A percentile compares a stretch with the other conserved stretches of the same genome.
These are phyloP conservation scores for Ceratocystis albifundus DNA, from an alignment of 2,329 filamentous ascomycete species.

Conservation along the genomic window DNA sequence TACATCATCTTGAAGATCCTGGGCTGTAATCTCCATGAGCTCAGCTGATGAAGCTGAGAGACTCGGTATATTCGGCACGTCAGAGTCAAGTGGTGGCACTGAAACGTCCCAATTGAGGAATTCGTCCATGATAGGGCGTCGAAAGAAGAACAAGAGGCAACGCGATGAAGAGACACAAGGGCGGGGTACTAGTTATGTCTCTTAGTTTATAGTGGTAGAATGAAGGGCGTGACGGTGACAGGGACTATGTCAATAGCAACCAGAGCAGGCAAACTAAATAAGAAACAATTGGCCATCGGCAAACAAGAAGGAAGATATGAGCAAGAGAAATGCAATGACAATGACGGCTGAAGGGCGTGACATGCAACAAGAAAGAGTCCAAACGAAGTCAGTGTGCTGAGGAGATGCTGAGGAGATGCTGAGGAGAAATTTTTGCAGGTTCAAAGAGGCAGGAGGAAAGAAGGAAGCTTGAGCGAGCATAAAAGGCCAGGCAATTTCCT, in stretches of 20 bases:
- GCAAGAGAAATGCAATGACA: background rate
- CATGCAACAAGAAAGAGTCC: background rate
- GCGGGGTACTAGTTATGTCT: background rate
- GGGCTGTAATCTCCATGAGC: slow-evolving; percentile 29
- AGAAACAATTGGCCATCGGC: background rate
- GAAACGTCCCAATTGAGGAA: slow-evolving; percentile 49
- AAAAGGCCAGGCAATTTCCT: background rate
- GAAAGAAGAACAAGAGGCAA: background rate
- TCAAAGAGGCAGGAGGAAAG: slow-evolving; percentile 6
- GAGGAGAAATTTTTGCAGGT: slow-evolving; percentile 1
- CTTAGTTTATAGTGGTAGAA: background rate
- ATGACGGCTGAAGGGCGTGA: background rate
- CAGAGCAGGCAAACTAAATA: background rate
- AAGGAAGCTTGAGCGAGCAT: background rate
- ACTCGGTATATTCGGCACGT: slow-evolving; percentile 28
- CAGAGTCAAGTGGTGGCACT: background rate
- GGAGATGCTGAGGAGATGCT: background rate
- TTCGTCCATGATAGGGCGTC: slow-evolving; percentile 38
- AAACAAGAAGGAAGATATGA: background rate
- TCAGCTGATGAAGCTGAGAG: slow-evolving; percentile 32
- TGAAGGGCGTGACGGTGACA: background rate
- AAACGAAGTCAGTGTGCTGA: background rate
- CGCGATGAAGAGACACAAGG: background rate
- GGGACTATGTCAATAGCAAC: background rate
- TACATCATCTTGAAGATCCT: slow-evolving; percentile 30